phyloP scores from a whole-genome alignment of 805 yeast genomes.

The Candida loeiensis region DNA sequence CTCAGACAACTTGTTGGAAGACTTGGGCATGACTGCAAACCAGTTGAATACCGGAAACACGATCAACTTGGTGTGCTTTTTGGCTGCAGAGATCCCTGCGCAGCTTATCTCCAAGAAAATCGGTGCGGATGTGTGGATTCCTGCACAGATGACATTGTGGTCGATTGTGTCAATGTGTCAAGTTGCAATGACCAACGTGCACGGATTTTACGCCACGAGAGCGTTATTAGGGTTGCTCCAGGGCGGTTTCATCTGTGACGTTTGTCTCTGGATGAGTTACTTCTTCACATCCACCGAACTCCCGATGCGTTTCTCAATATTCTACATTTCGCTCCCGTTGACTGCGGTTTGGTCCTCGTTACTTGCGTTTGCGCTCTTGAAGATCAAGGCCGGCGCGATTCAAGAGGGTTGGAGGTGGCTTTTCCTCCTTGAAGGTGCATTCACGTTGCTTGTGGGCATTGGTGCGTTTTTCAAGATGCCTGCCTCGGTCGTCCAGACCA shows the following conservation, averaged over 20 bases:
- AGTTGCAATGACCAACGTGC: conserved; percentile 16
- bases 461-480: conserved; percentile 43
- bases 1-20: conserved; percentile 21
- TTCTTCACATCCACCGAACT: conserved; percentile 61
- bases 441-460: conserved; percentile 21
- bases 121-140: conserved; percentile 27
- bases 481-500: conserved; percentile 43
- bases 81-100: conserved; percentile 24
- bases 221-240: conserved; percentile 23
- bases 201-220: conserved; percentile 21
- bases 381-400: conserved; percentile 25
- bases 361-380: conserved; percentile 50
- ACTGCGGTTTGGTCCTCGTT: conserved; percentile 46
- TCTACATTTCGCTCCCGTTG: conserved; percentile 54
- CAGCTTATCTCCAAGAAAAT: conserved; percentile 23
- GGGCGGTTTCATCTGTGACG: conserved; percentile 49
- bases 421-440: conserved; percentile 22
- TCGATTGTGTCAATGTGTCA: conserved; percentile 22
- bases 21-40: conserved; percentile 20
- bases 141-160: conserved; percentile 23
- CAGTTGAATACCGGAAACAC: conserved; percentile 24
- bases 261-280: conserved; percentile 61
- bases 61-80: conserved; percentile 20
- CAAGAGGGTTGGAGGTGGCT: conserved; percentile 25
- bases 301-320: conserved; percentile 54